Conservation (phyloP, 1,284 basidiomycete species). For the Trichosporon sp. region DNA sequence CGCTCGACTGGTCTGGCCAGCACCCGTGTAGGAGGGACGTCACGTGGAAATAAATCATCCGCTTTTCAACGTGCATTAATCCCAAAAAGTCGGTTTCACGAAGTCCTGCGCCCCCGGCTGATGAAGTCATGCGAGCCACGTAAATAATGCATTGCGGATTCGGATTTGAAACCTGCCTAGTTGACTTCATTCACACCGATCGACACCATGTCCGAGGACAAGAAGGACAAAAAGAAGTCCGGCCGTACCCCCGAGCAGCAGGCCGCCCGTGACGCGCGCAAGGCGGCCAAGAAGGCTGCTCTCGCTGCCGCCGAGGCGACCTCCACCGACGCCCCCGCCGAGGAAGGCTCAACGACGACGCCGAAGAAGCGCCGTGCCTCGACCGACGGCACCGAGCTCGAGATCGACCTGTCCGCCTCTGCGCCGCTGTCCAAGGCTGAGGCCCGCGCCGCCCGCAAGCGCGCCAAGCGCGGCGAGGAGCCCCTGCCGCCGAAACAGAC, state of each 20-base stretch:
- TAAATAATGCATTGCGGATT: conserved; percentile 12
- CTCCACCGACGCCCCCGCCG: background rate
- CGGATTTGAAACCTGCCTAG: no score
- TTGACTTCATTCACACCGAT: background rate
- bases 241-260: conserved; percentile 50
- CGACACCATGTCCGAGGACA: conserved; percentile 49
- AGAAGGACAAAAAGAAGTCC: conserved; percentile 59
- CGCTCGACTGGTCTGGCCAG: background rate
- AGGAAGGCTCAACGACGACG: conserved; percentile 26
- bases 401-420: conserved; percentile 53
- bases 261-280: conserved; percentile 49
- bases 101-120: conserved; percentile 2
- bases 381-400: conserved; percentile 44
- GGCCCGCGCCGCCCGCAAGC: conserved; percentile 51
- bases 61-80: conserved; percentile 15
- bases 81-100: conserved; percentile 34
- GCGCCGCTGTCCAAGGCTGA: conserved; percentile 57
- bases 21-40: background rate
- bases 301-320: conserved; percentile 25
- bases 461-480: conserved; percentile 42
- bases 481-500: conserved; percentile 30
- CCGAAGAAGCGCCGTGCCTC: conserved; percentile 35
- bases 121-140: conserved; percentile 1
- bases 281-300: conserved; percentile 41
- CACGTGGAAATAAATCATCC: background rate